Evolutionary conservation across 148 eudicot genomes (phyloP), one percentile per base, ranked within the genome.

Genomic region (Camellia granthamiana): DNA sequence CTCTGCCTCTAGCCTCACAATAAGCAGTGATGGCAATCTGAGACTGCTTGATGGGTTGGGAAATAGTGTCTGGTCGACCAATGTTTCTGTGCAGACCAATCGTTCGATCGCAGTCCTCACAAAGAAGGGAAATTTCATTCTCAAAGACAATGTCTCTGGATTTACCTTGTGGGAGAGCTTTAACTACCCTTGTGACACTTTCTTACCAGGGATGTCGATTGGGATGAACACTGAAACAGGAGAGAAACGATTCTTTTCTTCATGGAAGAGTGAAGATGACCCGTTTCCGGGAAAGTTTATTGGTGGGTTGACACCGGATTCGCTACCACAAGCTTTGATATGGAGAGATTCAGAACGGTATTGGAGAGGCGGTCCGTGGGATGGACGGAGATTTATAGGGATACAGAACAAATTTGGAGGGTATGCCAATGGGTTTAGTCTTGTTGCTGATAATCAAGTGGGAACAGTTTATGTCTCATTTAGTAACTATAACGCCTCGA

Each of bases 291-390:
- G 78, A 61, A 19, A 38, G 6, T 62, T 76, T 62, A 8, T 44
- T 62, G 12, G 3, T 2, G 69, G 52, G 47, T 0, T 64, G 49
- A 15, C 7, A 14, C 44, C 56, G 4, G 13, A 64, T 3, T 2
- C 4, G n/a, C 55, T 41, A 7, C 60, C 55, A 5, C 56, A 44
- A 63, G 60, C 18, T 4, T 30, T 77, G 16, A n/a, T 19, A 1
- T 72, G 82, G 82, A 72, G 16, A 4, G 55, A 19, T 3, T 23
- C 70, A 6, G 11, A 12, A 2, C 69, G 44, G 3, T 72, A 72
- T 46, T 79, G 82, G 77, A 60, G 43, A 46, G 44, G 60, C 46
- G 77, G 82, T 10, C 82, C 70, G 4, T 79, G 82, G 82, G 18
- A 72, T 47, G 81, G 68, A 7, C 9, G 13, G 43, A 70, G 12